Evolutionary conservation across 1,284 basidiomycete species (phyloP).

Genomic region (Omphalotus olearius): DNA sequence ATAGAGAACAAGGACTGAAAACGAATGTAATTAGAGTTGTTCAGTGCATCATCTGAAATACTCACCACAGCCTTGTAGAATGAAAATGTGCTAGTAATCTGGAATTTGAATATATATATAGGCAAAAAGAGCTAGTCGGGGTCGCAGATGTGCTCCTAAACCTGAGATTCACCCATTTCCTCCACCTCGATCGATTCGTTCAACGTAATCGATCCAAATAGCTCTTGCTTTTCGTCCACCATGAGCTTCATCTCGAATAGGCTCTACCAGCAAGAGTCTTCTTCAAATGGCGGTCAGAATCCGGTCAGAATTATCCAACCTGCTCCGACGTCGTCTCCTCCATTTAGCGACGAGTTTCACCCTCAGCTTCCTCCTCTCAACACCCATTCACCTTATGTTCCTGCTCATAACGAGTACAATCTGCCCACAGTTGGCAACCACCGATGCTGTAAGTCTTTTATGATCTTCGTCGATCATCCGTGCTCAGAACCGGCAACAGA

Average conservation of each 20-base stretch:
- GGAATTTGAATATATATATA: no score
- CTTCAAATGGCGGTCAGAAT: background rate
- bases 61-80: no score
- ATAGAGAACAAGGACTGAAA: no score
- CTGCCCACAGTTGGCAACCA: slow-evolving; percentile 8
- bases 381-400: background rate
- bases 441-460: slow-evolving; percentile 14
- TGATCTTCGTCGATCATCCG: slow-evolving; percentile 1
- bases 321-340: background rate
- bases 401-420: background rate
- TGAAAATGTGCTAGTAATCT: no score
- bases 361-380: background rate
- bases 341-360: background rate
- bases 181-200: background rate
- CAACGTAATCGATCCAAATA: background rate
- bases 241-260: slow-evolving; percentile 9
- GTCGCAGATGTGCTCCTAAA: slow-evolving; percentile 6
- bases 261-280: background rate
- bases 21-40: no score
- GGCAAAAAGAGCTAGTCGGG: no score
- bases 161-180: background rate
- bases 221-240: background rate
- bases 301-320: background rate
- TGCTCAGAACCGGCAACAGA: slow-evolving; percentile 30
- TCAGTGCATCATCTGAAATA: no score